A percentile compares a stretch with the other conserved stretches of the same genome.
Evolutionary conservation across 345 rosid genomes (phyloP).

Genomic region (Rhodamnia rubescens): DNA sequence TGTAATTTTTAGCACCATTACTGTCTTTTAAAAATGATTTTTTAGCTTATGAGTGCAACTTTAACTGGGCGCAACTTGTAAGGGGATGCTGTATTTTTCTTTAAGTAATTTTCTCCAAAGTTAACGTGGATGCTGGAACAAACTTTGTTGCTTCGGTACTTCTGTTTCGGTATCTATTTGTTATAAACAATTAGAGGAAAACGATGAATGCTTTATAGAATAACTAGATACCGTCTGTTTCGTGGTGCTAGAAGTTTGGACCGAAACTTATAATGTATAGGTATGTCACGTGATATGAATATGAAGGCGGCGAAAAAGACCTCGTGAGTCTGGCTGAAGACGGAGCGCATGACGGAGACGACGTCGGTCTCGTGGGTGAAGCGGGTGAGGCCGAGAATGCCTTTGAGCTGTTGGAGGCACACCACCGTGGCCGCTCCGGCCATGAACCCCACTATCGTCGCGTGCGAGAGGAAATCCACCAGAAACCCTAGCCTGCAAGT

Average conservation of each 20-base stretch:
- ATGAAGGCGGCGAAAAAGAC: slow-evolving; percentile 8
- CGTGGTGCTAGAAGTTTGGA: background rate
- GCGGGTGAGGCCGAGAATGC: slow-evolving; percentile 57
- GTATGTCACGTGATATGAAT: background rate
- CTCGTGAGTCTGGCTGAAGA: slow-evolving; percentile 61
- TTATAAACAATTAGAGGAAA: background rate
- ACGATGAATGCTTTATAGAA: background rate
- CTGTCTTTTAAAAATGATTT: background rate
- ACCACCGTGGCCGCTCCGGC: slow-evolving; percentile 95
- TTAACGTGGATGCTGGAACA: background rate
- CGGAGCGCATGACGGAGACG: slow-evolving; percentile 62
- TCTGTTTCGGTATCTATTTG: background rate
- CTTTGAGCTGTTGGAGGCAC: slow-evolving; percentile 74
- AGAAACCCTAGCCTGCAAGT: slow-evolving; percentile 71
- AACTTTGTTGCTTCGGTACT: background rate
- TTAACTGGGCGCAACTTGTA: background rate
- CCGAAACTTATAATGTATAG: background rate
- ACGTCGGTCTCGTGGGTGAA: slow-evolving; percentile 73
- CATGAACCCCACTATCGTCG: slow-evolving; percentile 92
- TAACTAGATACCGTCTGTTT: background rate
- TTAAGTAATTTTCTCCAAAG: background rate
- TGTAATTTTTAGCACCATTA: background rate
- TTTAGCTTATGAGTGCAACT: background rate
- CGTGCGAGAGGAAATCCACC: slow-evolving; percentile 90
- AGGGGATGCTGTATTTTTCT: background rate